Evolutionary conservation across 805 yeast genomes (phyloP), one percentile per base, ranked within the genome.

Genomic region (Zygoascus biomembranicola): DNA sequence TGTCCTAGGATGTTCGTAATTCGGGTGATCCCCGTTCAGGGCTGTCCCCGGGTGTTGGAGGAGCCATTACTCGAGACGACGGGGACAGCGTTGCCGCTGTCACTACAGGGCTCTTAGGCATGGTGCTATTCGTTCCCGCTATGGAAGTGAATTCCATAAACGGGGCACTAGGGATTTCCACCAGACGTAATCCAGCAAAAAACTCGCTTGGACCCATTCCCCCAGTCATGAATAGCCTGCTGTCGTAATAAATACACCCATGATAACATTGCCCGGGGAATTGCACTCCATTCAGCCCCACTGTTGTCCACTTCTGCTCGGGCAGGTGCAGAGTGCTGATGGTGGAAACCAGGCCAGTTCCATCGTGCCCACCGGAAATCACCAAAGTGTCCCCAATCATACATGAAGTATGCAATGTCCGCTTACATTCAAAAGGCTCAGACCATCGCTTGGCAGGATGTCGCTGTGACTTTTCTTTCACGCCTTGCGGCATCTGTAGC

Each of bases 331-430:
- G 46, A 2, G 57, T 51, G 47, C 54, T 55, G 43, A 61, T 32
- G 32, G 52, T 51, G 32, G 43, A 47, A 20, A 53, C 49, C 16
- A 56, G 50, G 14, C 53, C 55, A 18, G 49, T 51, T 11, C 63
- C 63, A 28, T 61, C 61, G 45, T 59, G 58, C 20, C 65, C 65
- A n/a, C 65, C 65, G 18, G 52, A 32, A 16, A 59, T 52, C 31
- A 57, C 49, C 13, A 61, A 53, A 32, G 53, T 52, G 32, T 52
- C 55, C 11, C 57, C 60, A 2, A 52, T 37, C 8, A 59, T 43
- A 20, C 49, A 52, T 3, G 57, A 43, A 19, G 51, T 45, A 48
- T 61, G 63, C 19, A 60, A 47, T 16, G 56, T 53, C 14, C 64
- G 55, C 18, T 58, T 54, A 1, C 16, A 32, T 16, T 13, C n/a